Percentiles rank a stretch among this genome's conserved stretches.
These are phyloP conservation scores for Ustilago cynodontis DNA, from an alignment of 1,284 basidiomycete genomes.

Conservation along the genomic window DNA sequence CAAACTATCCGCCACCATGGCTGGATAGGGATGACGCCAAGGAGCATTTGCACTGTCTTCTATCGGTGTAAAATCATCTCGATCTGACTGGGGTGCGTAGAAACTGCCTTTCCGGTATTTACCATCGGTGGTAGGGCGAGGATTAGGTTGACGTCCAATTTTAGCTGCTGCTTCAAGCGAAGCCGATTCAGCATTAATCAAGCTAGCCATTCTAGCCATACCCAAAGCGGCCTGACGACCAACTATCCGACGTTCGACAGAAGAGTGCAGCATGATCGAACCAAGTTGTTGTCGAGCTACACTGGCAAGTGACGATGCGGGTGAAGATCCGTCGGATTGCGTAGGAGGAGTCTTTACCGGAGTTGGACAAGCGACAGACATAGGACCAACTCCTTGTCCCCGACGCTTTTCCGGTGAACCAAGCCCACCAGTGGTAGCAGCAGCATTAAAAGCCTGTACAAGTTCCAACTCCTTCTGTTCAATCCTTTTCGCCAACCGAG, in stretches of 20 bases:
- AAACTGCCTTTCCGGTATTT: conserved; percentile 32
- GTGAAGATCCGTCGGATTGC: neutral
- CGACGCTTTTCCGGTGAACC: neutral
- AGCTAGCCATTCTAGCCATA: conserved; percentile 36
- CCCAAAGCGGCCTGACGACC: conserved; percentile 37
- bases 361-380: conserved; percentile 13
- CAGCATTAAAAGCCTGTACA: conserved; percentile 38
- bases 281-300: conserved; percentile 14
- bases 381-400: conserved; percentile 2
- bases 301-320: neutral
- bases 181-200: conserved; percentile 40
- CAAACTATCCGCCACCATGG: conserved; percentile 44
- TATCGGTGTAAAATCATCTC: conserved; percentile 27
- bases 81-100: conserved; percentile 9
- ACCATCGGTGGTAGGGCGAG: conserved; percentile 15
- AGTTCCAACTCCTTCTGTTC: conserved; percentile 50
- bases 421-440: neutral
- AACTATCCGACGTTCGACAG: conserved; percentile 33
- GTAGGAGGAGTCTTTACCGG: neutral
- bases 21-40: conserved; percentile 51
- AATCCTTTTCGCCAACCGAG: conserved; percentile 39
- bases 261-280: conserved; percentile 29
- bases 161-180: conserved; percentile 28
- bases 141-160: conserved; percentile 12
- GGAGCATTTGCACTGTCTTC: conserved; percentile 46